Percentiles rank a stretch among this genome's conserved stretches.
Conservation (phyloP, 2,329 filamentous ascomycete species). For the Akanthomyces lecanii region DNA sequence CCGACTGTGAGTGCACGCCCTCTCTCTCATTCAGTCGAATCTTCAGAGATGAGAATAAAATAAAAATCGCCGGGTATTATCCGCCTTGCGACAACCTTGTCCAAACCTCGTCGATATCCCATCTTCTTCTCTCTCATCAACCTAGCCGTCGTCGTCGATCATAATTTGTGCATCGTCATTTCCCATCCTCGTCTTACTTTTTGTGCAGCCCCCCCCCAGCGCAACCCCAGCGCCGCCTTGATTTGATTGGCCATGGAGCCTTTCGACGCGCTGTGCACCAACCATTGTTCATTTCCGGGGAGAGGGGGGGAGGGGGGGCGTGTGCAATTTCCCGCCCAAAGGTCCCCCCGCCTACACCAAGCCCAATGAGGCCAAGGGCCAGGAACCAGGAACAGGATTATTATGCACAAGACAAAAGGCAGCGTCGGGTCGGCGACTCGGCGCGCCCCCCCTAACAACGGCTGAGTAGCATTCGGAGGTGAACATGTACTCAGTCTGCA, state of each 20-base stretch:
- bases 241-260: too few species aligned
- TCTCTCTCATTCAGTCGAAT: too few species aligned
- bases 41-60: too few species aligned
- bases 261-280: background rate
- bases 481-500: background rate
- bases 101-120: too few species aligned
- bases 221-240: background rate
- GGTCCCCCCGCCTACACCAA: background rate
- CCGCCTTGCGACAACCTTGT: too few species aligned
- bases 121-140: too few species aligned
- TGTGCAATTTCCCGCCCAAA: background rate
- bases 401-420: background rate
- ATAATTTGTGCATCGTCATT: too few species aligned
- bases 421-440: background rate
- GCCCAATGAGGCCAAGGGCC: background rate
- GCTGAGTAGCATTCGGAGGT: background rate
- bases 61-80: too few species aligned
- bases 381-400: constrained; percentile 2
- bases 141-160: too few species aligned
- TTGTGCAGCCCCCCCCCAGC: background rate
- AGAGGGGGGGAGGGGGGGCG: background rate
- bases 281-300: background rate
- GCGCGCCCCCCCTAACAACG: background rate
- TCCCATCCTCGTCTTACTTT: background rate
- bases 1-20: too few species aligned